Evolutionary conservation across 1,284 basidiomycete species (phyloP), one percentile per base, ranked within the genome.

Genomic region (Rhodofomes roseus): DNA sequence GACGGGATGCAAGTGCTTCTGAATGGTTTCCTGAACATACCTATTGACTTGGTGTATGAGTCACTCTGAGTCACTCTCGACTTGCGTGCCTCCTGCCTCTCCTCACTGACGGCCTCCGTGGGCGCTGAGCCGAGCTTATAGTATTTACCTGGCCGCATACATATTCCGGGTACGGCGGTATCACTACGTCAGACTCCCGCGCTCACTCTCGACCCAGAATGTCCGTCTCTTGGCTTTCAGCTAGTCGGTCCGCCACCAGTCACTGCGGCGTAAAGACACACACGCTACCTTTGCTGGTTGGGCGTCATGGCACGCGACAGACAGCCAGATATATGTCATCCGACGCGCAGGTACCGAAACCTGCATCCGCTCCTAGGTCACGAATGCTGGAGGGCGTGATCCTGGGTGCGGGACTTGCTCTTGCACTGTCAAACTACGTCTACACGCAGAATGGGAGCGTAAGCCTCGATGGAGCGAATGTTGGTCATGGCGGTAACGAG

Each of bases 381-480:
- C 29, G 50, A 16, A 36, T 52, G 50, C 31, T 23, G 11, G 50
- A 57, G 22, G 57, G 57, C 18, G 55, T 59, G 34, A 11, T 54
- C 8, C 18, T 62, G 12, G 60, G 60, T 6, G 57, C 54, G 1
- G 59, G 46, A 22, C 23, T 58, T 12, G 27, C 58, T 7, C 48
- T 57, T 18, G 61, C 48, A 4, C 22, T 54, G 29, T 59, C 55
- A 20, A 37, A 41, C 16, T 60, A 58, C 34, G 44, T 41, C 16
- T 60, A 58, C 34, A 37, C 43, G 7, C 54, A 60, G 25, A 18
- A 36, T 4, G 34, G n/a, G 37, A 43, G 46, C 16, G 40, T 65
- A 16, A 54, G 55, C 27, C 41, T 63, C 11, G 64, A 65, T 48
- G 62, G 64, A 18, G 60, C 53, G 3, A 60, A 56, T 16, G 55